These are phyloP conservation scores for Entamoeba moshkovskii DNA, from an alignment of 208 protist genomes.

Conservation along the genomic window DNA sequence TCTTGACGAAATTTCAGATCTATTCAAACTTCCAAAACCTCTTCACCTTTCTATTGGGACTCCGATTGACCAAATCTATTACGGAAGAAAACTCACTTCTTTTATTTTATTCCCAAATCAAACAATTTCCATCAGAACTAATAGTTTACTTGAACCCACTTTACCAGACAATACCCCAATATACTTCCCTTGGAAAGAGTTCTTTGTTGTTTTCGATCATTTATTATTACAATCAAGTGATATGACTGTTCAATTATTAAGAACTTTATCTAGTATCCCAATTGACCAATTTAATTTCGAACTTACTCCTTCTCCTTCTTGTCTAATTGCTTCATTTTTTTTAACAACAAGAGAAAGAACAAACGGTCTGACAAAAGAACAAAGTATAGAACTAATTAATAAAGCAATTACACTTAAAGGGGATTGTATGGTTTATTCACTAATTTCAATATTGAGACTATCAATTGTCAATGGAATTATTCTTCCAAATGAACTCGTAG, in stretches of 20 bases:
- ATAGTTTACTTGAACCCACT: not conserved
- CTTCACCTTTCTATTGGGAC: not conserved
- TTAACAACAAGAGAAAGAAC: not conserved
- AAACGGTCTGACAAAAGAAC: not conserved
- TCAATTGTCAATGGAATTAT: not conserved
- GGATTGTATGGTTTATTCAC: not conserved
- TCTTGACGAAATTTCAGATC: not conserved
- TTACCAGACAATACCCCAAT: not conserved
- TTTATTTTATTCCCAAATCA: not conserved
- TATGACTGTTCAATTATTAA: not conserved
- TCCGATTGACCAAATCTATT: not conserved
- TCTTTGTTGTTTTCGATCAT: not conserved
- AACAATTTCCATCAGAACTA: not conserved
- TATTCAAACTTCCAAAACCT: not conserved
- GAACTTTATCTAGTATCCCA: not conserved
- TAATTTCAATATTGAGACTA: not conserved
- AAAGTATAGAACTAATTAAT: not conserved
- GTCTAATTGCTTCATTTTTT: not conserved
- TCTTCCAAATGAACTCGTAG: not conserved
- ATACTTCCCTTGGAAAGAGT: not conserved
- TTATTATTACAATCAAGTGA: not conserved
- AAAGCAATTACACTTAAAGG: not conserved
- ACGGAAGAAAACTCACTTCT: not conserved
- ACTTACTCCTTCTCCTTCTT: not conserved
- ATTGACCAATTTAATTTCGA: not conserved